Conservation (phyloP, 2,329 filamentous ascomycete species). For the Dryadomyces quercivorus region DNA sequence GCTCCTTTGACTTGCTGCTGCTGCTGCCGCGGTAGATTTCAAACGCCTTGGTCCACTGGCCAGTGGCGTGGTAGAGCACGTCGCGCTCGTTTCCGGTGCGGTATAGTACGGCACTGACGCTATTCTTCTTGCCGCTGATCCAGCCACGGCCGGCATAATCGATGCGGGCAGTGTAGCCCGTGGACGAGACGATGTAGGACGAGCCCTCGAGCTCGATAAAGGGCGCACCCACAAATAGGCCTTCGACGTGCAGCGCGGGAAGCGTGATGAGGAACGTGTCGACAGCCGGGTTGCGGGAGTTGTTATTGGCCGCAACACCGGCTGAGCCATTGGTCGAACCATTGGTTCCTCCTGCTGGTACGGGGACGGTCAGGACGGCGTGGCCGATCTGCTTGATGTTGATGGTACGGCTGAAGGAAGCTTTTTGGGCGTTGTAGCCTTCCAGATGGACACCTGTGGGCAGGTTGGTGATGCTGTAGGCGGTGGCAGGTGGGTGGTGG, state of each 20-base stretch:
- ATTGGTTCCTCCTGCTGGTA: constrained; percentile 15
- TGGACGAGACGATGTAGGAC: constrained; percentile 76
- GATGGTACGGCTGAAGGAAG: constrained; percentile 86
- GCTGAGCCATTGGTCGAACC: background rate
- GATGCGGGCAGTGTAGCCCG: constrained; percentile 78
- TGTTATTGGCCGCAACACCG: background rate
- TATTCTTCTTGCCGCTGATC: constrained; percentile 94
- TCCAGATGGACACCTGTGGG: constrained; percentile 66
- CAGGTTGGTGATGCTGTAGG: constrained; percentile 83
- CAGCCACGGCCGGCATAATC: constrained; percentile 92
- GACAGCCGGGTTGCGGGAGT: constrained; percentile 18
- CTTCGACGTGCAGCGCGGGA: constrained; percentile 85
- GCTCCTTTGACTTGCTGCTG: constrained; percentile 32
- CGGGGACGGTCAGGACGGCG: constrained; percentile 64
- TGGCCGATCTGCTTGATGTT: constrained; percentile 92
- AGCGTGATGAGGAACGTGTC: constrained; percentile 86
- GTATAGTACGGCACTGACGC: constrained; percentile 64
- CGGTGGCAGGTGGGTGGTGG: constrained; percentile 90
- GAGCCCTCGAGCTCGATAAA: constrained; percentile 83
- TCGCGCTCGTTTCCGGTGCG: constrained; percentile 60
- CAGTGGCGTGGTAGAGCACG: constrained; percentile 67
- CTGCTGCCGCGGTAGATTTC: constrained; percentile 56
- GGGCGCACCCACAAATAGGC: constrained; percentile 72
- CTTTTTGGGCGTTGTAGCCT: constrained; percentile 94
- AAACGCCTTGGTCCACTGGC: constrained; percentile 83